Percentiles rank a stretch among this genome's conserved stretches.
Evolutionary conservation across 345 rosid genomes (phyloP).

Genomic region (Salix suchowensis): DNA sequence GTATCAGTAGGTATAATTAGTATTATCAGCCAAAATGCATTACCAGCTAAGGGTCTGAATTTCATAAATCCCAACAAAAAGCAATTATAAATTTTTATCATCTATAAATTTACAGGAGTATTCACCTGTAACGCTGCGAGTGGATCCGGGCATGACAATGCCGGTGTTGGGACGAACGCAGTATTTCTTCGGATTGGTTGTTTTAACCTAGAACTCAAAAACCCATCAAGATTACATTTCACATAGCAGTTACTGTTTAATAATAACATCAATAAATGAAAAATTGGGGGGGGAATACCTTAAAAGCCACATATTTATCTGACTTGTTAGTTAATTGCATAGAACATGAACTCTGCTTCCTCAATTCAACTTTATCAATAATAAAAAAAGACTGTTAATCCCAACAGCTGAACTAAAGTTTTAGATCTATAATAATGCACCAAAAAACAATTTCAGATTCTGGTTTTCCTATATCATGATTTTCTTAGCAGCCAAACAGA

Average conservation of each 20-base stretch:
- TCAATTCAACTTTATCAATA: slow-evolving; percentile 56
- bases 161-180: slow-evolving; percentile 85
- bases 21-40: not conserved
- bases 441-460: not conserved
- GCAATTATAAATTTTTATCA: not conserved
- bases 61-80: not conserved
- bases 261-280: not conserved
- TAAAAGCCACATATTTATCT: slow-evolving; percentile 57
- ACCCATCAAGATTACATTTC: not conserved
- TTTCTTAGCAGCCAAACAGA: slow-evolving; percentile 6
- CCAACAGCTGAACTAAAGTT: not conserved
- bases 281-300: slow-evolving; percentile 34
- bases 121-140: slow-evolving; percentile 68
- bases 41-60: not conserved
- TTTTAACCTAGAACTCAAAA: slow-evolving; percentile 56
- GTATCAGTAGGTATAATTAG: not conserved
- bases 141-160: slow-evolving; percentile 51
- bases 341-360: slow-evolving; percentile 75
- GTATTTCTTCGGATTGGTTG: slow-evolving; percentile 80
- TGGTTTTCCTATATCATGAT: not conserved
- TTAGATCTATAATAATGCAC: not conserved
- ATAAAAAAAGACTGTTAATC: not conserved
- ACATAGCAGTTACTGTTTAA: not conserved
- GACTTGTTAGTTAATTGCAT: slow-evolving; percentile 75
- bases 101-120: not conserved